Evolutionary conservation across 495 filamentous ascomycete species (phyloP).

Genomic region (Podospora pseudopauciseta): DNA sequence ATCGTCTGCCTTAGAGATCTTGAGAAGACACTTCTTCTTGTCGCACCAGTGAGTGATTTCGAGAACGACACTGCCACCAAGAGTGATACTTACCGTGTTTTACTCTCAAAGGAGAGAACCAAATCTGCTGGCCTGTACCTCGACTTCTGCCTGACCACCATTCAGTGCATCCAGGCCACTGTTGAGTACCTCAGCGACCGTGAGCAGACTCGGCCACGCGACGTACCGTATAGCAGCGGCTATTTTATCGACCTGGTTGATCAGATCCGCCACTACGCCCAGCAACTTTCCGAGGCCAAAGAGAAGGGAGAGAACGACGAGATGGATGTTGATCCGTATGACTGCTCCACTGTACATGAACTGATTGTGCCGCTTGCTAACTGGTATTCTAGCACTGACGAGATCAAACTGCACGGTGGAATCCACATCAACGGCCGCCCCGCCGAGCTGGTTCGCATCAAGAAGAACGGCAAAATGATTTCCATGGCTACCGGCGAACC

Average conservation of each 20-base stretch:
- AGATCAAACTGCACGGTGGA: conserved; percentile 70
- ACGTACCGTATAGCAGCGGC: conserved; percentile 82
- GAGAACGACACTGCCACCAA: conserved; percentile 47
- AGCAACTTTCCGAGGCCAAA: conserved; percentile 50
- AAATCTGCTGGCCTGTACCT: conserved; percentile 65
- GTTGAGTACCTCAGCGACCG: conserved; percentile 73
- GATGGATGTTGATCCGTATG: conserved; percentile 55
- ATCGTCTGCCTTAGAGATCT: conserved; percentile 83
- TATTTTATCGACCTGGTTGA: conserved; percentile 94
- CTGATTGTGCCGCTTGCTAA: conserved; percentile 36
- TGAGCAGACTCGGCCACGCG: conserved; percentile 74
- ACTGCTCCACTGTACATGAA: conserved; percentile 1
- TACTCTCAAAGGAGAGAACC: conserved; percentile 69
- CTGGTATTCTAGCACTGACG: conserved; percentile 51
- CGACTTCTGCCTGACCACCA: conserved; percentile 80
- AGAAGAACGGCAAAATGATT: conserved; percentile 71
- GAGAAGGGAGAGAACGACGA: conserved; percentile 46
- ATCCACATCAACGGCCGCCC: conserved; percentile 71
- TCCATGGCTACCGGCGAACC: conserved; percentile 62
- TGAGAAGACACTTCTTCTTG: conserved; percentile 81
- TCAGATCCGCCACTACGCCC: conserved; percentile 73
- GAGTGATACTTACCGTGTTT: conserved; percentile 63
- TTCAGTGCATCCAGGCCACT: conserved; percentile 79
- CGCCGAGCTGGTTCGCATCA: conserved; percentile 70
- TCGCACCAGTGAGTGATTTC: conserved; percentile 79